Evolutionary conservation across 2,329 filamentous ascomycete genomes (phyloP).

Genomic region (Colletotrichum tropicale): DNA sequence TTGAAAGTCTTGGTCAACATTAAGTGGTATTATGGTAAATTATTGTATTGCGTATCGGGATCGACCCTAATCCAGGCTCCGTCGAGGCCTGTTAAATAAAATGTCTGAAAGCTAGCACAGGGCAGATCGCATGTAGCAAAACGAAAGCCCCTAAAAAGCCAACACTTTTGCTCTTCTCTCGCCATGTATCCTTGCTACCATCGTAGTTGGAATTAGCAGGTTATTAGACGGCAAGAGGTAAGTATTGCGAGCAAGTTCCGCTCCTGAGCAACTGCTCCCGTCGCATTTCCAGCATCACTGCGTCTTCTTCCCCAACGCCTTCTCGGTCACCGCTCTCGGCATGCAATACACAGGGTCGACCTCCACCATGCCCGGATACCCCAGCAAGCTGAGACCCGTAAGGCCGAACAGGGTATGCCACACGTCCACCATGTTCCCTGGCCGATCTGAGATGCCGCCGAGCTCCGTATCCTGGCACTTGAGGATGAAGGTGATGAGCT

Average conservation of each 20-base stretch:
- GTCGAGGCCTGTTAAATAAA: not conserved
- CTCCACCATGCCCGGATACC: slow-evolving; percentile 75
- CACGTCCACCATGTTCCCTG: slow-evolving; percentile 94
- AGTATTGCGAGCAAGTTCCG: not conserved
- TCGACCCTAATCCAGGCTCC: not conserved
- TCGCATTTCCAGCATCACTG: not conserved
- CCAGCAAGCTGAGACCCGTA: slow-evolving; percentile 84
- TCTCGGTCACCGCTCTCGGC: slow-evolving; percentile 70
- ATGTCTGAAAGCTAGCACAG: slow-evolving; percentile 28
- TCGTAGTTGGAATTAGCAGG: slow-evolving; percentile 52
- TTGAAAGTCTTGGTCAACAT: not conserved
- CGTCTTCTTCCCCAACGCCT: slow-evolving; percentile 46
- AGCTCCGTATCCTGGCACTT: slow-evolving; percentile 83
- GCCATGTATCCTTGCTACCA: slow-evolving; percentile 74
- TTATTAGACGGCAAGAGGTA: slow-evolving; percentile 75
- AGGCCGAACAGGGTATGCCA: slow-evolving; percentile 94
- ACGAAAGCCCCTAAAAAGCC: slow-evolving; percentile 30
- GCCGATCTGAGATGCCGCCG: slow-evolving; percentile 88
- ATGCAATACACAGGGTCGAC: slow-evolving; percentile 91
- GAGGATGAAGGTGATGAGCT: slow-evolving; percentile 82
- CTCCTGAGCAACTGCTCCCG: not conserved
- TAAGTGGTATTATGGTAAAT: not conserved
- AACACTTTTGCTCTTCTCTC: slow-evolving; percentile 59
- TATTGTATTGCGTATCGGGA: not conserved
- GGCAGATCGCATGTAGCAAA: slow-evolving; percentile 26